Evolutionary conservation across 139 green algal genomes (phyloP), one percentile per base, ranked within the genome.

Genomic region (Tetraselmis striata): DNA sequence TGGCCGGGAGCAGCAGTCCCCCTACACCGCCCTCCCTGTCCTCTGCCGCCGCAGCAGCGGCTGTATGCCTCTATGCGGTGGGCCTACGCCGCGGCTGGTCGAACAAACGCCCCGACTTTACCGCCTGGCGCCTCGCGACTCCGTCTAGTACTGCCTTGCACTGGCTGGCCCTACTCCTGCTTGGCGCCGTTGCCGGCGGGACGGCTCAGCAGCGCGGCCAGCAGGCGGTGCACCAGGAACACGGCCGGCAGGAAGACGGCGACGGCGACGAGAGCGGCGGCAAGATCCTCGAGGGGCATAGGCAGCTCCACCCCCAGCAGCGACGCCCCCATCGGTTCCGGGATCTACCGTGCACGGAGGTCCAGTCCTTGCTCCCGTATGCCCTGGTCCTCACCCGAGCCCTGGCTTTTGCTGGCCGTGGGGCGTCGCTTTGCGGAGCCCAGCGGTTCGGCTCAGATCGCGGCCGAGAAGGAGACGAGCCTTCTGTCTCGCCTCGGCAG

Each of bases 161-260:
- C 27, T 29, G 58, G 27, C 1, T 1, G 31, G 2, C 31, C 85
- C n/a, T 85, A 23, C n/a, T 27, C 11, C n/a, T 23, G 76, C 87
- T 87, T 23, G 59, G 2, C 81, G 85, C 87, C 28, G 1, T 0
- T n/a, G 2, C 18, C 28, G 86, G 27, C 29, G 79, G 58, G 59
- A 1, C 31, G 75, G 28, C 59, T 81, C 2, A 83, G 0, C 2
- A 85, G 2, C 5, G 75, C 82, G 58, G 79, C 59, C 0, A 86
- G 67, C 23, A 87, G 1, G 1, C 77, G 30, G 59, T 91, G 90
- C 2, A 89, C 32, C 0, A 93, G 25, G 0, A 92, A 77, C 0
- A 92, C 81, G 25, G 59, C 58, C 2, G 90, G 90, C 0, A 93
- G 82, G 80, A 92, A 93, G 29, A 32, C 26, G 26, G 77, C 77